phyloP scores from a whole-genome alignment of 106 monocot genomes.

The Phalaenopsis equestris region DNA sequence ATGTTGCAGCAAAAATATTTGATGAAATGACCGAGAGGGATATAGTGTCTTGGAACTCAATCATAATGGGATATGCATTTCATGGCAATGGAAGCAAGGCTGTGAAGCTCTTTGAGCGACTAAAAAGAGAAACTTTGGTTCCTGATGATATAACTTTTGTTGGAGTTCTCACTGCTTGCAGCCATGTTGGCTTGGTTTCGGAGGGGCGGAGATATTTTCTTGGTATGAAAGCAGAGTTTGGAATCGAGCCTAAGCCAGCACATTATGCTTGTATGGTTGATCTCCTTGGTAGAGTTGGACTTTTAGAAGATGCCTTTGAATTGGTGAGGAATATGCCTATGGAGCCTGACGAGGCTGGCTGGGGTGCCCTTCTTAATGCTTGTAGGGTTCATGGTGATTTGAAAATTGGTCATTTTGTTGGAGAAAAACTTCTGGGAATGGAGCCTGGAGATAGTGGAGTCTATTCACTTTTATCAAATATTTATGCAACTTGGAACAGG shows the following conservation, averaged over 20 bases:
- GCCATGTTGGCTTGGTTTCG: conserved; percentile 46
- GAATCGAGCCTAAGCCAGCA: conserved; percentile 35
- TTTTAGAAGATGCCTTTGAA: conserved; percentile 46
- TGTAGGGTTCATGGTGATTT: conserved; percentile 54
- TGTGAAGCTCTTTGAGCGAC: conserved; percentile 36
- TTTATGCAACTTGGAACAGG: conserved; percentile 41
- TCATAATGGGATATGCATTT: conserved; percentile 48
- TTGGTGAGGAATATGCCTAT: conserved; percentile 41
- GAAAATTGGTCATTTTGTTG: conserved; percentile 39
- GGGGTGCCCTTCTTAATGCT: conserved; percentile 70
- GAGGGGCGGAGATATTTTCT: conserved; percentile 47
- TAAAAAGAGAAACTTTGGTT: conserved; percentile 17
- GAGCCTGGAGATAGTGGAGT: conserved; percentile 55
- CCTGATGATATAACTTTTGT: conserved; percentile 64
- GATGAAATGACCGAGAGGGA: conserved; percentile 45
- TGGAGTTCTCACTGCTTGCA: conserved; percentile 58
- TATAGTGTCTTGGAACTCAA: conserved; percentile 55
- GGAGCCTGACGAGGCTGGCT: conserved; percentile 43
- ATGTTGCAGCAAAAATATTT: conserved; percentile 38
- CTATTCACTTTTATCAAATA: conserved; percentile 44
- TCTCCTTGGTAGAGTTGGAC: conserved; percentile 48
- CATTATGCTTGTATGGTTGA: conserved; percentile 72
- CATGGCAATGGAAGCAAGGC: conserved; percentile 45
- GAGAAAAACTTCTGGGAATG: conserved; percentile 34
- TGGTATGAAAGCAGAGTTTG: conserved; percentile 37